Evolutionary conservation across 805 yeast genomes (phyloP).

Genomic region (Myxozyma nipponensis): DNA sequence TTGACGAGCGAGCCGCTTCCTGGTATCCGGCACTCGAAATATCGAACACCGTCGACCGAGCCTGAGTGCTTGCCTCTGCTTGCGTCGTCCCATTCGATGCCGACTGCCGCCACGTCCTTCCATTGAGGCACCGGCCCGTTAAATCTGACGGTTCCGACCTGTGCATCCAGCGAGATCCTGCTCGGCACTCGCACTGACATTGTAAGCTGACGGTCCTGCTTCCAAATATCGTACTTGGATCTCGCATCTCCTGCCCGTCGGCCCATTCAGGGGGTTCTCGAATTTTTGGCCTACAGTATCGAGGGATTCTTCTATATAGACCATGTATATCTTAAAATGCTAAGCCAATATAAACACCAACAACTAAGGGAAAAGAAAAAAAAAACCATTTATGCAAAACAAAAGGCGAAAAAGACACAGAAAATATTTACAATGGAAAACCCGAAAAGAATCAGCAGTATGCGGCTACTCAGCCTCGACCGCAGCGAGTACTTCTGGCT

Average conservation of each 20-base stretch:
- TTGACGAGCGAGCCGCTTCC: constrained; percentile 66
- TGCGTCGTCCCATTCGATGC: constrained; percentile 82
- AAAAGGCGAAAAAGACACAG: background rate
- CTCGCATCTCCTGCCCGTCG: too few species aligned
- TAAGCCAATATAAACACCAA: background rate
- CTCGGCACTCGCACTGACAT: constrained; percentile 9
- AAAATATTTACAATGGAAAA: background rate
- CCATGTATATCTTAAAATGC: too few species aligned
- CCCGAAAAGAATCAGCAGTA: background rate
- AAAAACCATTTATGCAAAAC: background rate
- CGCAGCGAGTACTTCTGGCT: background rate
- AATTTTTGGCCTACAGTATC: too few species aligned
- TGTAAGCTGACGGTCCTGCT: too few species aligned
- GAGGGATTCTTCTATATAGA: too few species aligned
- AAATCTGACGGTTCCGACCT: constrained; percentile 58
- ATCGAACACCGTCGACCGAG: constrained; percentile 46
- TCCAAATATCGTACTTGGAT: too few species aligned
- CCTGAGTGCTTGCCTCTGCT: constrained; percentile 75
- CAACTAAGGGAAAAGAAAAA: background rate
- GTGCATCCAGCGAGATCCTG: constrained; percentile 16
- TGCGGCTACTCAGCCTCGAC: background rate
- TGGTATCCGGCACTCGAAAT: constrained; percentile 47
- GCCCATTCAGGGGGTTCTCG: constrained; percentile 1
- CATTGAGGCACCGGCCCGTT: constrained; percentile 62
- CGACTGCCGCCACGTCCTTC: constrained; percentile 56